Evolutionary conservation across 768 basidiomycete species (phyloP), one percentile per base, ranked within the genome.

Genomic region (Hortiboletus campestris): DNA sequence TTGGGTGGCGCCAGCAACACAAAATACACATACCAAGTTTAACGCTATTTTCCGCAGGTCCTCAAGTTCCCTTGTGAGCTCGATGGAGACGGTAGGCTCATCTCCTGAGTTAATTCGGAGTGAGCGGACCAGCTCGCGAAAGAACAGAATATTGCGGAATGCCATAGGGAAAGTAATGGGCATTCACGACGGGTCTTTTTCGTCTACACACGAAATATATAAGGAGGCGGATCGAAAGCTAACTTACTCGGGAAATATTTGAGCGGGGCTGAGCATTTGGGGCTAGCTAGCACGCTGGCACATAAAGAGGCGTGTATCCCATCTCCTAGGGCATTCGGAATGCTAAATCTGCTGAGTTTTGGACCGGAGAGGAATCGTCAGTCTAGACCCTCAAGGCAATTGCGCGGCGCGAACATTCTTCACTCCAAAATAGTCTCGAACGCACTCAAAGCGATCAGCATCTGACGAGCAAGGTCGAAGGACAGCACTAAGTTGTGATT

Each of bases 31-130:
- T 47, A 64, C 70, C 53, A 71, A 17, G 47, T 51, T 64, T 6
- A 70, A 46, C 14, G 54, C 58, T 35, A 58, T 28, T 49, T 62
- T 70, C 20, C 70, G 60, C 46, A 47, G 41, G 46, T 68, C 64
- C 13, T 61, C 39, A 2, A 68, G 56, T 32, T 69, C 60, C 57
- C 48, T 61, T 31, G 56, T 16, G 38, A 63, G 58, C 31, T 67
- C 66, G 38, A 55, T 12, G 12, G 53, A 46, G 20, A 51, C 19
- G 11, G 56, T 32, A 14, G 35, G 17, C 6, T 63, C 63, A 12
- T 49, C 46, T 17, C 10, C 40, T 20, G 40, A 25, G 36, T 45
- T 28, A 29, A 46, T 20, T 14, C 39, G 49, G 19, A 54, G 45
- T 25, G 48, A 38, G 29, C 17, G 36, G 10, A 36, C 46, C 6